Conservation (phyloP, 148 eudicot genomes). For the Fagopyrum tataricum region DNA sequence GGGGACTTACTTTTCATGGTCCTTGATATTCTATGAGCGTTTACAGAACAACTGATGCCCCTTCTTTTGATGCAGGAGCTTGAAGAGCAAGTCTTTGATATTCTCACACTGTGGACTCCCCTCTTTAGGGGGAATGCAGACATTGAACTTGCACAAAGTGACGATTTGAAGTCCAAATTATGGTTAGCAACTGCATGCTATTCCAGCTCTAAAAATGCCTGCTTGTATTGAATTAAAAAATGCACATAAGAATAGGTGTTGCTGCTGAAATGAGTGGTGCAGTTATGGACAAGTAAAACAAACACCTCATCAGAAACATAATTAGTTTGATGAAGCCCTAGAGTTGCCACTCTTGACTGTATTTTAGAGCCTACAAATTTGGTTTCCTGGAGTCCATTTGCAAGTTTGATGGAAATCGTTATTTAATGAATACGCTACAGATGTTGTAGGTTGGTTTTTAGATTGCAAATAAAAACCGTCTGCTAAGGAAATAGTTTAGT, state of each 20-base stretch:
- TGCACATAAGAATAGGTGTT: background rate
- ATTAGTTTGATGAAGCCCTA: background rate
- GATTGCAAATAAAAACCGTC: background rate
- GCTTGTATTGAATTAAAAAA: background rate
- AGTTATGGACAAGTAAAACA: background rate
- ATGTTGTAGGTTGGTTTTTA: background rate
- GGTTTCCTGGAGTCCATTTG: constrained; percentile 2
- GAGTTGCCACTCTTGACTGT: background rate
- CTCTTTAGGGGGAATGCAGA: constrained; percentile 66
- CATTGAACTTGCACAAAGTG: constrained; percentile 37
- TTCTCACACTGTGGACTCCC: constrained; percentile 89
- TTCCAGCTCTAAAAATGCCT: background rate
- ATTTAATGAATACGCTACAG: background rate
- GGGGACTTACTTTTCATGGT: background rate
- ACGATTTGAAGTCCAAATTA: constrained; percentile 54
- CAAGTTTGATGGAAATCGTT: constrained; percentile 8
- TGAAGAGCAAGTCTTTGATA: constrained; percentile 91
- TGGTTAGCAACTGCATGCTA: constrained; percentile 33
- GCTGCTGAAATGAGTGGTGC: background rate
- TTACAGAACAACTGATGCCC: constrained; percentile 15
- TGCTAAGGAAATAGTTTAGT: background rate
- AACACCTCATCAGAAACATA: background rate
- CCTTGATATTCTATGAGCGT: background rate
- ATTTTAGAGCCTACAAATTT: background rate
- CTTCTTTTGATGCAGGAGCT: constrained; percentile 57